Evolutionary conservation across 2,329 filamentous ascomycete species (phyloP).

Genomic region (Penicillium sp.): DNA sequence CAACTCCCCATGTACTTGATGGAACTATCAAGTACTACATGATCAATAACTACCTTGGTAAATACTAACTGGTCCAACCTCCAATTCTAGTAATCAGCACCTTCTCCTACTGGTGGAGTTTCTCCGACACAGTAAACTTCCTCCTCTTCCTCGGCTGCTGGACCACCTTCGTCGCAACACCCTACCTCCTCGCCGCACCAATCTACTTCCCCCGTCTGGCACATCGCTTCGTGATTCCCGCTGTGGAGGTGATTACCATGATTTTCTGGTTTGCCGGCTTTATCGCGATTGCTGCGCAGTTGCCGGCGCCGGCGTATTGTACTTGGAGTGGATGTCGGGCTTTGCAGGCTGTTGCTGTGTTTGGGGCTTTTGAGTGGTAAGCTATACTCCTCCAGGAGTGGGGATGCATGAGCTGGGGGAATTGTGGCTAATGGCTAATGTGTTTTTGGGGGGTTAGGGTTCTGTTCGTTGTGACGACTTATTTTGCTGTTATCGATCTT

Average conservation of each 20-base stretch:
- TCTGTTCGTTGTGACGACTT: slow-evolving; percentile 58
- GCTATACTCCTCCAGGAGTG: too few species aligned
- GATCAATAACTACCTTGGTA: neutral
- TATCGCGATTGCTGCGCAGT: slow-evolving; percentile 72
- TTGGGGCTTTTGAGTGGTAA: slow-evolving; percentile 57
- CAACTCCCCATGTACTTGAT: neutral
- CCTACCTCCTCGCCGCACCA: slow-evolving; percentile 73
- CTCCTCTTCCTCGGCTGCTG: slow-evolving; percentile 80
- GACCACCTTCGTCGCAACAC: slow-evolving; percentile 71
- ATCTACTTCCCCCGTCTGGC: slow-evolving; percentile 65
- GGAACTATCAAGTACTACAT: neutral
- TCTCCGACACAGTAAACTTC: slow-evolving; percentile 71
- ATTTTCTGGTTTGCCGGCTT: slow-evolving; percentile 92
- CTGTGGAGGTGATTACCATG: slow-evolving; percentile 73
- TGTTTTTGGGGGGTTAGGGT: slow-evolving; percentile 30
- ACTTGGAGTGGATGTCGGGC: slow-evolving; percentile 63
- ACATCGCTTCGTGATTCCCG: slow-evolving; percentile 70
- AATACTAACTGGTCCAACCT: slow-evolving; percentile 11
- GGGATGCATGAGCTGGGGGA: too few species aligned
- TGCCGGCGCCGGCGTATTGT: slow-evolving; percentile 64
- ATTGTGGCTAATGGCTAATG: neutral
- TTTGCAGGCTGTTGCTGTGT: slow-evolving; percentile 60
- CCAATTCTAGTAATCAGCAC: slow-evolving; percentile 59
- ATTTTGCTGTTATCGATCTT: slow-evolving; percentile 56
- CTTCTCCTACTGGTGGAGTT: slow-evolving; percentile 52